phyloP scores from a whole-genome alignment of 2,329 filamentous ascomycete genomes.

The Diaporthe sp. region DNA sequence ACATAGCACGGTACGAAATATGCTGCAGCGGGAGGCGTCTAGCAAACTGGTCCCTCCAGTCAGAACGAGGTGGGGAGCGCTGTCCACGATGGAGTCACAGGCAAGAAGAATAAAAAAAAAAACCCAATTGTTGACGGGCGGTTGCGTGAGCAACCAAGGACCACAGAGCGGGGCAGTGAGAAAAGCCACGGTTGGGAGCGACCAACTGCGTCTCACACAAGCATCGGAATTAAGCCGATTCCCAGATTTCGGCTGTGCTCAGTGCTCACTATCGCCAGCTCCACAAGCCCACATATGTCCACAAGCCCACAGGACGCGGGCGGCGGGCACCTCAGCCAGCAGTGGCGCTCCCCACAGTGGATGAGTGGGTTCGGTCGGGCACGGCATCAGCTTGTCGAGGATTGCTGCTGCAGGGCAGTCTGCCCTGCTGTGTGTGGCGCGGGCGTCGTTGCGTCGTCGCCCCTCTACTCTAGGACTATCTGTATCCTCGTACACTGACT shows the following conservation, averaged over 20 bases:
- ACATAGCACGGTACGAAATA: background rate
- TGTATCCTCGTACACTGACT: slow-evolving; percentile 1
- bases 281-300: slow-evolving; percentile 1
- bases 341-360: slow-evolving; percentile 22
- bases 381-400: slow-evolving; percentile 24
- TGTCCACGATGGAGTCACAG: slow-evolving; percentile 23
- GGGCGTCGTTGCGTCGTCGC: background rate
- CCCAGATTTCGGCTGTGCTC: slow-evolving; percentile 16
- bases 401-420: background rate
- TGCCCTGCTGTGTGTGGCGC: background rate
- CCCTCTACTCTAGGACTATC: background rate
- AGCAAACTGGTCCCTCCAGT: background rate
- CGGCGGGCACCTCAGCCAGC: slow-evolving; percentile 7
- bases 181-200: slow-evolving; percentile 9
- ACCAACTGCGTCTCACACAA: slow-evolving; percentile 18
- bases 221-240: slow-evolving; percentile 28
- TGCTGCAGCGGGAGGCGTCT: slow-evolving; percentile 4
- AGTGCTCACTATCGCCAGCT: background rate
- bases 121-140: slow-evolving; percentile 26
- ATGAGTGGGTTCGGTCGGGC: slow-evolving; percentile 9
- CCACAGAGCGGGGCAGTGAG: background rate
- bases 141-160: slow-evolving; percentile 27
- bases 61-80: background rate
- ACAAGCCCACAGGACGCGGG: slow-evolving; percentile 10
- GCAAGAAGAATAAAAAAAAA: background rate